Base-by-base conservation (phyloP, 805 yeast species). In the Yarrowia bubula region DNA sequence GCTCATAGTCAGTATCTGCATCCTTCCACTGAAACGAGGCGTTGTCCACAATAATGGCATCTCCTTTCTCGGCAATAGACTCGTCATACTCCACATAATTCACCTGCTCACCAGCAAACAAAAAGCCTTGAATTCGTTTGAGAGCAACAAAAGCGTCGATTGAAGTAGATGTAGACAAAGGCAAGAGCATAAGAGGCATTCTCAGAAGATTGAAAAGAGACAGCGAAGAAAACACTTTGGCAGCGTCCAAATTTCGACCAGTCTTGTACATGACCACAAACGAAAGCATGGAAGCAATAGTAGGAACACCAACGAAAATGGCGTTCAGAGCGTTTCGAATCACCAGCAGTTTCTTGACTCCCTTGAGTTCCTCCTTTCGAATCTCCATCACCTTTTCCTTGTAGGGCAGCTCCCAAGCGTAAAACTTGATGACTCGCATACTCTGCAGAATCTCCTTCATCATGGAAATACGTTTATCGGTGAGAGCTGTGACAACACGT, bases 61-160 rank as follows among this genome's bases (percentile, higher is more conserved):
- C 74, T 0, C 90, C 86, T 15, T 78, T 68, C 38, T 73, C 70
- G 6, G 77, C 77, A 13, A 73, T 71, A 3, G 57, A 67, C 3
- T 64, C 68, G 28, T 70, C 64, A 13, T 67, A 67, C 6, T 50
- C 42, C 8, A 76, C 74, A 4, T 72, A 71, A 14, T 71, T 69
- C 1, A 72, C 74, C 46, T 72, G 73, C 69, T 80, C 80, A 17
- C 79, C 79, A 33, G 80, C 77, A 55, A 81, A 79, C 73, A 93
- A 81, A 73, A 92, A 93, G 22, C 84, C 86, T 67, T 82, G 83
- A 63, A 93, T 86, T 82, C 99, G 88, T 73, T 89, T 92, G 64
- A 92, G 75, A 0, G 98, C 91, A 22, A 92, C 97, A 76, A 89
- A 90, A 7, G 96, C 87, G 74, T 92, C 97, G 66, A 92, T 86